These are phyloP conservation scores for Apocynum venetum DNA, from an alignment of 257 asterid species.

Conservation along the genomic window DNA sequence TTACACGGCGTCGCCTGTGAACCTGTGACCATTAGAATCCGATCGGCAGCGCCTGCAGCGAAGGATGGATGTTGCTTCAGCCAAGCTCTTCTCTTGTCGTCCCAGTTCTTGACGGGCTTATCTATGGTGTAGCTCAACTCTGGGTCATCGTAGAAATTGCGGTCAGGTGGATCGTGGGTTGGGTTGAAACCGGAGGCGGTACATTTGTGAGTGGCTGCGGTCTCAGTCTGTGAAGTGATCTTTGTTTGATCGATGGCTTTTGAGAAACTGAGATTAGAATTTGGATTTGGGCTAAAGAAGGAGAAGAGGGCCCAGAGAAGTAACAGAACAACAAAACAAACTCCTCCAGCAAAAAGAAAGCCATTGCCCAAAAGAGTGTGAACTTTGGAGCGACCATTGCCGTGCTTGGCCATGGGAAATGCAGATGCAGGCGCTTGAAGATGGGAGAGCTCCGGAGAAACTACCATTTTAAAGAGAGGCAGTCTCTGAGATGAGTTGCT, in stretches of 20 bases:
- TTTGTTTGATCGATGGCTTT: conserved; percentile 17
- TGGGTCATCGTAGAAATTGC: conserved; percentile 78
- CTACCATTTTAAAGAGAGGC: conserved; percentile 39
- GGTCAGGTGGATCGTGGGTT: conserved; percentile 50
- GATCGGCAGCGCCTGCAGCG: conserved; percentile 38
- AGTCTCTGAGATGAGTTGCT: too few species aligned
- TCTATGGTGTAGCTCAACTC: conserved; percentile 55
- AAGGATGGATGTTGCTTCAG: conserved; percentile 68
- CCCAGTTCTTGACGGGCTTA: conserved; percentile 63
- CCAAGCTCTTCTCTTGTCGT: conserved; percentile 66
- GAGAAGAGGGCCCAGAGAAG: conserved; percentile 57
- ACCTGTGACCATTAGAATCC: conserved; percentile 80
- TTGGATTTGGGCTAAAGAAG: conserved; percentile 30
- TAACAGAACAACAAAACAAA: conserved; percentile 37
- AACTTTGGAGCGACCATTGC: conserved; percentile 34
- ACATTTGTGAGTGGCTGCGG: background rate
- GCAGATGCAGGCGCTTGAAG: conserved; percentile 26
- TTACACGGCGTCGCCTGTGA: conserved; percentile 81
- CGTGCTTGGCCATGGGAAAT: conserved; percentile 36
- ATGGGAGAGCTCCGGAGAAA: conserved; percentile 30
- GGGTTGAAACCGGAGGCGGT: conserved; percentile 21
- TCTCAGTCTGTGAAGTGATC: conserved; percentile 8
- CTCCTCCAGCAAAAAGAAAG: conserved; percentile 44
- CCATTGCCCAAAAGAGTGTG: conserved; percentile 37
- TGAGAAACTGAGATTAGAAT: conserved; percentile 22